A percentile compares a stretch with the other conserved stretches of the same genome.
Evolutionary conservation across 2,329 filamentous ascomycete species (phyloP).

Genomic region (Colletotrichum sp.): DNA sequence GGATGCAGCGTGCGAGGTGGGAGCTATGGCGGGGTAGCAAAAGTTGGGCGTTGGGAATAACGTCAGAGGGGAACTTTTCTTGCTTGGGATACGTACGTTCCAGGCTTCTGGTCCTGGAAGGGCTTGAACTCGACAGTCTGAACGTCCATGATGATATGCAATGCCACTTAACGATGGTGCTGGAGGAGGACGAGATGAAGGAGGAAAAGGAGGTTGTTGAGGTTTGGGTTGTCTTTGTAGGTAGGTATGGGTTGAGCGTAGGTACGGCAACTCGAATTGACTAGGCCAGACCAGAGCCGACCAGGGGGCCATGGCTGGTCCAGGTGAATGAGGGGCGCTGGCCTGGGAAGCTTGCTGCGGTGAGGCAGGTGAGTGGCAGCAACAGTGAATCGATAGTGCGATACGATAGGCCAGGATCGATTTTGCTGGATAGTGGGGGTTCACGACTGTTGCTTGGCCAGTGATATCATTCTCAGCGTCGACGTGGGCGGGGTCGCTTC

Average conservation of each 20-base stretch:
- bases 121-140: conserved; percentile 83
- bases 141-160: conserved; percentile 63
- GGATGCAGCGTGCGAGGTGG: background rate
- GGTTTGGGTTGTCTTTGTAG: background rate
- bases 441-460: conserved; percentile 2
- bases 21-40: conserved; percentile 16
- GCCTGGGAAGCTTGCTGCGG: background rate
- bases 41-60: conserved; percentile 31
- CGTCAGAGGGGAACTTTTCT: conserved; percentile 23
- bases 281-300: background rate
- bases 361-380: conserved; percentile 3
- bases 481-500: conserved; percentile 8
- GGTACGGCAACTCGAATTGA: background rate
- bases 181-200: conserved; percentile 10
- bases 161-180: conserved; percentile 6
- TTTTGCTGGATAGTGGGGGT: conserved; percentile 4
- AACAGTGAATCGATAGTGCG: background rate
- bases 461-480: conserved; percentile 17
- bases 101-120: conserved; percentile 97
- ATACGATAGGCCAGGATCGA: background rate
- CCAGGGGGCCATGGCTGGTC: background rate
- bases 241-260: background rate
- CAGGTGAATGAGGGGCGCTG: background rate
- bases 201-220: conserved; percentile 23
- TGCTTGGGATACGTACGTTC: conserved; percentile 77